A percentile compares a stretch with the other conserved stretches of the same genome.
phyloP scores from a whole-genome alignment of 345 rosid genomes.

The Populus simonii region DNA sequence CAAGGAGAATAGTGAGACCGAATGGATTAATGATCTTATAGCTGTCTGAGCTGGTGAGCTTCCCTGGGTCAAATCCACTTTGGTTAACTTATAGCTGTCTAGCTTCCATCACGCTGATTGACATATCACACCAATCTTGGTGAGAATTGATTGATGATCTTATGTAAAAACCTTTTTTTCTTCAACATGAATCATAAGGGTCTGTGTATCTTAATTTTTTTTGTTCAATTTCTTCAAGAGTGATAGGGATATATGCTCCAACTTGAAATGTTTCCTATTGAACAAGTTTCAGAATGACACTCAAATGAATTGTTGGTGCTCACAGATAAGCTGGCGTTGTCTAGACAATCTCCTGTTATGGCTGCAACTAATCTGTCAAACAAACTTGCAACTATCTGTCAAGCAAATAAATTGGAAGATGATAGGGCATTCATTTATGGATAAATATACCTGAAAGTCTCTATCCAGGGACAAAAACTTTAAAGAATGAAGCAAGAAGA shows the following conservation, averaged over 20 bases:
- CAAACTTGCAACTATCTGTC: neutral
- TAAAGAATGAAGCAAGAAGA: neutral
- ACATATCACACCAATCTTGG: neutral
- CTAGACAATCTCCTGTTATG: neutral
- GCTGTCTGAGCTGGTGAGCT: neutral
- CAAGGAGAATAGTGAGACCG: neutral
- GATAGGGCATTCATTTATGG: neutral
- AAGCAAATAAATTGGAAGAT: neutral
- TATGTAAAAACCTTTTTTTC: neutral
- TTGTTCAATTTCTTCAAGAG: neutral
- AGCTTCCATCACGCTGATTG: neutral
- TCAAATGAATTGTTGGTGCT: neutral
- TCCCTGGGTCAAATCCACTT: neutral
- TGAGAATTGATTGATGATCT: slow-evolving; percentile 2
- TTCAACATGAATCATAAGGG: neutral
- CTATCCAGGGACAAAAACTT: neutral
- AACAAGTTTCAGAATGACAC: neutral
- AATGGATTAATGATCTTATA: neutral
- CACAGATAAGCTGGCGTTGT: neutral
- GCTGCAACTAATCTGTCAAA: neutral
- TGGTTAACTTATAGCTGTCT: neutral
- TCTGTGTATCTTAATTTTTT: neutral
- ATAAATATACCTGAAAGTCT: neutral
- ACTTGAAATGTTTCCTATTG: neutral
- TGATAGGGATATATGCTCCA: neutral